Conservation (phyloP, 345 rosid species). For the Conringia planisiliqua region DNA sequence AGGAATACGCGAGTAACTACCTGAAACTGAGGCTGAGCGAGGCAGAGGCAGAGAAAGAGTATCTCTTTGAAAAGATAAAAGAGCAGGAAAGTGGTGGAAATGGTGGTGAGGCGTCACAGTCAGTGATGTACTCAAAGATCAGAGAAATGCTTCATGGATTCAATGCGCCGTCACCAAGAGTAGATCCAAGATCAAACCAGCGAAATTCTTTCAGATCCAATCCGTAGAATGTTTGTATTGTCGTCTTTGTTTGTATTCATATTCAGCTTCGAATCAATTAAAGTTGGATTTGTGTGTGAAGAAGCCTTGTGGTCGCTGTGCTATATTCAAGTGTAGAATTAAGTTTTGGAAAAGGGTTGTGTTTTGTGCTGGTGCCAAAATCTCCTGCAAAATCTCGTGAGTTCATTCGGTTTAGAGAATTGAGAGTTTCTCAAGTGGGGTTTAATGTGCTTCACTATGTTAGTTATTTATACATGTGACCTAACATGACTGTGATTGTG, state of each 20-base stretch:
- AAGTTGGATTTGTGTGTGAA: constrained; percentile 22
- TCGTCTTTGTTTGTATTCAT: constrained; percentile 14
- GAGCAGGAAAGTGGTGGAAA: constrained; percentile 78
- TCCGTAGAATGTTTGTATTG: constrained; percentile 35
- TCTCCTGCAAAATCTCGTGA: neutral
- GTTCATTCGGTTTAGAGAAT: neutral
- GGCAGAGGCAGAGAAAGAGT: constrained; percentile 97
- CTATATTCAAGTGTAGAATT: constrained; percentile 12
- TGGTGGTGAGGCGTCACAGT: constrained; percentile 73
- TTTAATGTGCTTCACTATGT: neutral
- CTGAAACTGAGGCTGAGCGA: constrained; percentile 85
- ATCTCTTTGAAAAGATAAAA: constrained; percentile 85
- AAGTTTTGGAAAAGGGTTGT: neutral
- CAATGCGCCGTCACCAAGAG: constrained; percentile 43
- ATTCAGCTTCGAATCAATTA: neutral
- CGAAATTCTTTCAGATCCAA: constrained; percentile 49
- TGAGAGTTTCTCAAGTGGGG: neutral
- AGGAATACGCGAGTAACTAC: constrained; percentile 87
- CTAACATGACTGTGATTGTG: too few species aligned
- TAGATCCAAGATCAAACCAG: constrained; percentile 52
- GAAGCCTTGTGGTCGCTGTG: constrained; percentile 10
- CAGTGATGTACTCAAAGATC: constrained; percentile 59
- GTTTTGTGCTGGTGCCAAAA: neutral
- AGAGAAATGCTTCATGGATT: constrained; percentile 61
- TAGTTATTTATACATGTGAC: neutral